These are phyloP conservation scores for Phytopythium helicoides DNA, from an alignment of 352 stramenopile genomes.

Conservation along the genomic window DNA sequence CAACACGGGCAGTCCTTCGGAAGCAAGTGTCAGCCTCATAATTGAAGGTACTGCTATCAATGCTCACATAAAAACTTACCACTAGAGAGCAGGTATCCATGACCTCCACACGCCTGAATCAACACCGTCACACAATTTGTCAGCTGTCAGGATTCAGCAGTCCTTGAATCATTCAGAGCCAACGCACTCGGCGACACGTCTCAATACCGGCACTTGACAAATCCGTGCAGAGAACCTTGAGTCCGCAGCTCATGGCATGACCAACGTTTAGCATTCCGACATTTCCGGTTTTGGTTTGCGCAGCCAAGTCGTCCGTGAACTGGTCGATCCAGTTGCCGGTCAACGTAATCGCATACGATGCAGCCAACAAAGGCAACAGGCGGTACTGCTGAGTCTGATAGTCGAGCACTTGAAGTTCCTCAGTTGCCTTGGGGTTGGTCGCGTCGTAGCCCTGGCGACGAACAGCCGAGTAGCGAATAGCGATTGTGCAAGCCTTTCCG, in stretches of 20 bases:
- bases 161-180: too few species aligned
- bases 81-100: too few species aligned
- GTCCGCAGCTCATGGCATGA: conserved; percentile 60
- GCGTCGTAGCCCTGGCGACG: conserved; percentile 84
- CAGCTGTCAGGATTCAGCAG: too few species aligned
- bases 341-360: conserved; percentile 89
- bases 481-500: conserved; percentile 90
- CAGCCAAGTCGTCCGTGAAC: conserved; percentile 40
- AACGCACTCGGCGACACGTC: too few species aligned
- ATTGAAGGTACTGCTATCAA: too few species aligned
- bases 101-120: too few species aligned
- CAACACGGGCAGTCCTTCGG: too few species aligned
- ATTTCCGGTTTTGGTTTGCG: conserved; percentile 41
- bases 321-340: conserved; percentile 50
- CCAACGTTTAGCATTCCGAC: conserved; percentile 41
- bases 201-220: too few species aligned
- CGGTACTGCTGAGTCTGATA: conserved; percentile 96
- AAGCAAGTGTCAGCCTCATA: too few species aligned
- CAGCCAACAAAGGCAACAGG: conserved; percentile 90
- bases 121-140: too few species aligned
- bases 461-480: conserved; percentile 93
- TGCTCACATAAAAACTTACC: too few species aligned
- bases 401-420: conserved; percentile 91
- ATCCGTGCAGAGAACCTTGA: too few species aligned
- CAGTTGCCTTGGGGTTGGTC: conserved; percentile 41